Base-by-base conservation (phyloP, 129 eudicot species). In the Silybum marianum region DNA sequence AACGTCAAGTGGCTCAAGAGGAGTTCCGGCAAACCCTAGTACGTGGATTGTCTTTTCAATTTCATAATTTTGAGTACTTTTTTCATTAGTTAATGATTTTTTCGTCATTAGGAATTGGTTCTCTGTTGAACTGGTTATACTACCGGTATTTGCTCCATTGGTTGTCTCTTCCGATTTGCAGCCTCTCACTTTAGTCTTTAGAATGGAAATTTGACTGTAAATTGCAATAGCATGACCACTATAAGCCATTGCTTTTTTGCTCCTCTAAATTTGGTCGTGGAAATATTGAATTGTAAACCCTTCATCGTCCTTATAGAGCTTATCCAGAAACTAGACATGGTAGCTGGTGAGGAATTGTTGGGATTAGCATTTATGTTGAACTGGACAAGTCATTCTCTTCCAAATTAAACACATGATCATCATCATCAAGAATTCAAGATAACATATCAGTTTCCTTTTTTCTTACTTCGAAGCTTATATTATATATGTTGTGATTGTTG, bases 1-100 rank as follows among this genome's bases (percentile, higher is more conserved):
- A 90, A 75, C 86, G 97, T 1, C 78, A 86, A 84, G 46, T 87
- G 34, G 88, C 86, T 0, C 80, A 90, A 69, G 88, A 90, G 82
- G 89, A 90, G 34, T 87, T 92, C 80, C 48, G 36, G 6, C 36
- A 32, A 32, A 32, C 36, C 30, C 30, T 28, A 28, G 30, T 28
- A 28, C 3, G 30, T 28, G 30, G 1, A 26, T 26, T 26, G 1
- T 32, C 6, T 32, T 32, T 32, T 3, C 36, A 32, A 32, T 32
- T 32, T 32, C 36, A 3, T 32, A 4, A 32, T 32, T 32, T 32
- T 32, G 36, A 32, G 6, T 32, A 32, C 36, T 32, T 32, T 32
- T 32, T 58, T 32, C 69, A 13, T 21, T 44, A n/a, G 16, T 26
- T 48, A 48, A 14, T 48, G 21, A 12, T 28, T 74, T 40, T 40